A percentile compares a stretch with the other conserved stretches of the same genome.
Evolutionary conservation across 1,284 basidiomycete species (phyloP).

Genomic region (Salmacisia buchloeana): DNA sequence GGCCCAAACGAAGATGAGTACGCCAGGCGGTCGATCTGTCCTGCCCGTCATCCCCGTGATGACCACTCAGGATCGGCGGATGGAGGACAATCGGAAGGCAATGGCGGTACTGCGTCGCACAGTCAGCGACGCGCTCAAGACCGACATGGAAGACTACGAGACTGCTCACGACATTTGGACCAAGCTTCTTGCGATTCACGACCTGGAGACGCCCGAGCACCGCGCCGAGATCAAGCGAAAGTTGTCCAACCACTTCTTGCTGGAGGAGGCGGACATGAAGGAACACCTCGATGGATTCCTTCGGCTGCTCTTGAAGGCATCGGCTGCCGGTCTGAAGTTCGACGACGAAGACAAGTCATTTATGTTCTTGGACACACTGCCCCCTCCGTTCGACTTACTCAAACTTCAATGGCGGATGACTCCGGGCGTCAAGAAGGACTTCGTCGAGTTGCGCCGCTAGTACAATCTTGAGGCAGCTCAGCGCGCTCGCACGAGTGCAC

Average conservation of each 20-base stretch:
- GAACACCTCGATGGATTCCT: neutral
- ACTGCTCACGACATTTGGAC: neutral
- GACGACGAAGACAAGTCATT: neutral
- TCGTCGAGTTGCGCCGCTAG: neutral
- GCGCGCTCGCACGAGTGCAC: neutral
- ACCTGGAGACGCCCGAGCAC: neutral
- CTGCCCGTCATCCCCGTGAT: no score
- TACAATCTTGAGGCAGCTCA: no score
- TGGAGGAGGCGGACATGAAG: neutral
- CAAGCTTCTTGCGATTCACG: neutral
- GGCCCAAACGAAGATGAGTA: no score
- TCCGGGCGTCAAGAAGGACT: neutral
- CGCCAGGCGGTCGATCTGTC: no score
- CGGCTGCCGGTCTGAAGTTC: neutral
- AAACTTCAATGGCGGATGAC: neutral
- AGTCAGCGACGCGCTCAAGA: neutral
- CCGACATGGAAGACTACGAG: no score
- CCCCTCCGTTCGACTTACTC: neutral
- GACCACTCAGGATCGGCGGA: no score
- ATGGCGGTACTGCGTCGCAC: neutral
- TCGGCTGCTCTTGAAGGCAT: neutral
- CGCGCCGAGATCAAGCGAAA: neutral
- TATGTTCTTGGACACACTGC: neutral
- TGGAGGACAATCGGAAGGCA: neutral
- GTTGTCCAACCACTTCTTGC: neutral